Base-by-base conservation (phyloP, 202 grass and related monocot species). In the Setaria viridis region DNA sequence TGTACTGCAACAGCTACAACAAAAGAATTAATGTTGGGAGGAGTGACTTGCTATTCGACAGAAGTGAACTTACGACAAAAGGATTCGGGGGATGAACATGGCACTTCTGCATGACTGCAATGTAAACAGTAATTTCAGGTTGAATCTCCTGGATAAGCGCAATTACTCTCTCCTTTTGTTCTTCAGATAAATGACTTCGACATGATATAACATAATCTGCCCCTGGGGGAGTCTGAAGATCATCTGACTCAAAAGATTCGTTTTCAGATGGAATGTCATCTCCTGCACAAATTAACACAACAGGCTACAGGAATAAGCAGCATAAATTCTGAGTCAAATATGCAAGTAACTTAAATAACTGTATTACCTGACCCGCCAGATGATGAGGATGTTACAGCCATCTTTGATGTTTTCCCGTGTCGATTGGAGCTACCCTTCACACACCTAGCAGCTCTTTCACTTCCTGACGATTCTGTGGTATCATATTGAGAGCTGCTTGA, bases 361-460 rank as follows among this genome's bases (percentile, higher is more conserved):
- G 42, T 72, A 8, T 89, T 41, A 90, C 88, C 72, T 77, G 65
- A 86, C 29, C 82, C 47, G 9, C 53, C 65, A 15, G 73, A 85
- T 72, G 56, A 56, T 0, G 53, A 70, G 12, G 64, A 67, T 47
- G 48, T 25, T 30, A 16, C 19, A 56, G 46, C 55, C 19, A 4
- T 46, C 57, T 82, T 86, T 86, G 11, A 15, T 72, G 8, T 76
- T 54, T 77, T 77, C 11, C 9, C 74, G 56, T 5, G 55, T 77
- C 46, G 46, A 49, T 62, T 56, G 4, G 35, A 76, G 14, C 9
- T 54, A 53, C 42, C 37, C 29, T 37, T 85, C 34, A 47, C 14
- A 59, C 41, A 53, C 3, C n/a, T 41, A 69, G 11, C n/a, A 29
- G 11, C 30, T 68, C 41, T 80, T 53, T 59, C 45, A 68, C 56